Conservation (phyloP, 495 filamentous ascomycete genomes). For the Neurospora cerealis region DNA sequence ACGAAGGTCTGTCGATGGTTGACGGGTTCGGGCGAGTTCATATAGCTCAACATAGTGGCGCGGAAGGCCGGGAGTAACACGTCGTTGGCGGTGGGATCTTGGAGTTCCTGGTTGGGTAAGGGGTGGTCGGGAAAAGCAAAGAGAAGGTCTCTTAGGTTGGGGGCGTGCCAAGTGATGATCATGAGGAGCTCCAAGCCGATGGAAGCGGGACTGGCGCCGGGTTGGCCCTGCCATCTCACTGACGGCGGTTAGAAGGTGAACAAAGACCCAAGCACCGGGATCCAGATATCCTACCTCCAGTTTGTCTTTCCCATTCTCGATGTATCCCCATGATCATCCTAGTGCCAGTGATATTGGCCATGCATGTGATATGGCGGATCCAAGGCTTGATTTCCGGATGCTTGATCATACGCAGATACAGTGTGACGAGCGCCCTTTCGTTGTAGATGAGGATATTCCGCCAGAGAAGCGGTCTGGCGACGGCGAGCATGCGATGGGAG, state of each 20-base stretch:
- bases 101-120: neutral
- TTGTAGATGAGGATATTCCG: conserved; percentile 21
- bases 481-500: conserved; percentile 20
- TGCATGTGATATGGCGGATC: conserved; percentile 21
- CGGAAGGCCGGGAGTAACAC: conserved; percentile 1
- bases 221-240: conserved; percentile 9
- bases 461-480: conserved; percentile 21
- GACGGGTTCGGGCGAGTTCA: neutral
- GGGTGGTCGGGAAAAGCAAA: conserved; percentile 21
- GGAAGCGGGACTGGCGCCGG: neutral
- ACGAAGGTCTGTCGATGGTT: conserved; percentile 1
- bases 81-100: conserved; percentile 2
- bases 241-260: conserved; percentile 7
- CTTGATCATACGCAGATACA: conserved; percentile 10
- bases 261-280: neutral
- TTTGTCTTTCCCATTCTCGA: conserved; percentile 13
- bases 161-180: conserved; percentile 10
- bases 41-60: conserved; percentile 8
- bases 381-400: conserved; percentile 16
- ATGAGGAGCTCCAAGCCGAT: conserved; percentile 17
- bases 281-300: conserved; percentile 14
- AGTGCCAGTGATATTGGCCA: conserved; percentile 15
- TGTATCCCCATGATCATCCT: conserved; percentile 6
- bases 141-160: conserved; percentile 18
- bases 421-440: conserved; percentile 12